Percentiles rank a stretch among this genome's conserved stretches.
These are phyloP conservation scores for Phytophthora foliorum DNA, from an alignment of 352 stramenopile species.

Conservation along the genomic window DNA sequence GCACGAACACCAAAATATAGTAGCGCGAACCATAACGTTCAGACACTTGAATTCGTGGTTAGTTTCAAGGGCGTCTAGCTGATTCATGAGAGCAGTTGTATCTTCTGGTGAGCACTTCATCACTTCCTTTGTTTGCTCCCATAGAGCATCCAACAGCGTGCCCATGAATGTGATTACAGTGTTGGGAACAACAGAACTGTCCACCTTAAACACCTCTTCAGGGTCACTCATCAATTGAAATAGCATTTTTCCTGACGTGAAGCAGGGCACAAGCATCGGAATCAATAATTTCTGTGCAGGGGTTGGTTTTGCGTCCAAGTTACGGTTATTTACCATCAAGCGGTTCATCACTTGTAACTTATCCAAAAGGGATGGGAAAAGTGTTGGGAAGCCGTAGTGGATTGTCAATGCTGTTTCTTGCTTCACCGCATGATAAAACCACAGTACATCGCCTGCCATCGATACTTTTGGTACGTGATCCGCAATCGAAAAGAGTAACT, in stretches of 20 bases:
- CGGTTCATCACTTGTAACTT: constrained; percentile 85
- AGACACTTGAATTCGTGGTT: constrained; percentile 84
- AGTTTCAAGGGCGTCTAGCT: constrained; percentile 57
- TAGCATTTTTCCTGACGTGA: constrained; percentile 86
- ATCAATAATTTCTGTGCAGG: constrained; percentile 72
- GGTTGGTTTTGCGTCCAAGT: constrained; percentile 32
- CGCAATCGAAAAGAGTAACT: constrained; percentile 78
- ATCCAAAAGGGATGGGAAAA: constrained; percentile 86
- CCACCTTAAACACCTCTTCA: constrained; percentile 27
- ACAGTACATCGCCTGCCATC: constrained; percentile 52
- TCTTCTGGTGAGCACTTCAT: constrained; percentile 22
- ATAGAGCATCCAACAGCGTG: constrained; percentile 70
- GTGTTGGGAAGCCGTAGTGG: constrained; percentile 80
- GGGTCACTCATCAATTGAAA: constrained; percentile 84
- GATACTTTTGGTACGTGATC: constrained; percentile 50
- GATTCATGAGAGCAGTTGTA: constrained; percentile 13
- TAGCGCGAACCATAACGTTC: constrained; percentile 76
- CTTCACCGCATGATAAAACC: constrained; percentile 85
- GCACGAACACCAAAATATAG: constrained; percentile 81
- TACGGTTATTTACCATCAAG: constrained; percentile 58
- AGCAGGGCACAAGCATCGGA: constrained; percentile 86
- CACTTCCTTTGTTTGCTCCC: constrained; percentile 40
- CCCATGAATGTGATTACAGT: constrained; percentile 55
- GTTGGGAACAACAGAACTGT: constrained; percentile 31
- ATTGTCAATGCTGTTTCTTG: constrained; percentile 83